Base-by-base conservation (phyloP, 1,284 basidiomycete species). In the Cryptococcus sp. region DNA sequence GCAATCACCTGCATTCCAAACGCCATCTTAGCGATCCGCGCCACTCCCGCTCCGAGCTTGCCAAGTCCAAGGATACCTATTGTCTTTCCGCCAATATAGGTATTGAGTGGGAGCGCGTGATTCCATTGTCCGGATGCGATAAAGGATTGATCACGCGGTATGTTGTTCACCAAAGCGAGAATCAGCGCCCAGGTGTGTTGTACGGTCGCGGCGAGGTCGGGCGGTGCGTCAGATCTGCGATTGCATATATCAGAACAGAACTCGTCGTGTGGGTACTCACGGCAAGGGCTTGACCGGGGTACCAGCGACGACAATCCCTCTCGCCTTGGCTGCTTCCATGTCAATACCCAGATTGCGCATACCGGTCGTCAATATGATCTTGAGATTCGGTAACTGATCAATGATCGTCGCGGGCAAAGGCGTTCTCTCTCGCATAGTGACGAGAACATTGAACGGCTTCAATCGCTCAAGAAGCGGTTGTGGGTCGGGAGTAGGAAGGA, bases 351-450 rank as follows among this genome's bases (percentile, higher is more conserved):
- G 72, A 65, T 88, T 87, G 40, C 69, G 53, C 59, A 73, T 68
- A 0, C 84, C 86, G 2, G 86, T 87, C 0, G 86, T 87, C 5
- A 85, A 80, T 48, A 88, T 81, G 42, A 86, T 72, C 53, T 80
- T 81, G 53, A 88, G 78, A 50, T 84, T 84, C 1, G 86, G 85
- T 27, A 88, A 77, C 46, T 80, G 78, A 53, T 82, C 81, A 45
- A 88, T 69, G 6, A 87, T 62, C 0, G 80, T 76, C 10, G 78
- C 73, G 7, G 79, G 67, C 65, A 88, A 84, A 58, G 83, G 84
- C 0, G 86, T 87, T 39, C 86, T 79, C 70, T 88, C 87, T 55
- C 86, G 80, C 86, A 87, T 88, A 3, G 85, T 81, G 67, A 84
- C 84, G n/a, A 88, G 80, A 41, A 88, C 82, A 5, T 83, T 72